Conservation (phyloP, 805 yeast species). For the Candida hispaniensis region DNA sequence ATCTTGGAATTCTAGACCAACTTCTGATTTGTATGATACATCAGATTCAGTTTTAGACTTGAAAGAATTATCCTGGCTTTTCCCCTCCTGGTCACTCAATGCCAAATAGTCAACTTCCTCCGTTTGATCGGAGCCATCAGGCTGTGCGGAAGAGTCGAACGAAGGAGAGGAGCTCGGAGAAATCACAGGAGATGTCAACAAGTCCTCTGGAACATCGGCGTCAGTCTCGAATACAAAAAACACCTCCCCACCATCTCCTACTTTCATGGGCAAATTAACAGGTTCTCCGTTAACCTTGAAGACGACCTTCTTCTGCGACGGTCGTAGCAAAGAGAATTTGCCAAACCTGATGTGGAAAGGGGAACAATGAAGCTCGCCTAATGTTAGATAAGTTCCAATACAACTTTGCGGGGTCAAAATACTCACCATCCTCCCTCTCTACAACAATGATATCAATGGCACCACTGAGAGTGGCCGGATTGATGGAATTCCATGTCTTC, state of each 20-base stretch:
- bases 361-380: conserved; percentile 65
- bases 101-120: conserved; percentile 12
- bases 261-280: conserved; percentile 84
- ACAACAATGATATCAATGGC: conserved; percentile 95
- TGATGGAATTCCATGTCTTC: conserved; percentile 92
- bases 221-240: conserved; percentile 88
- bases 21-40: too few species aligned
- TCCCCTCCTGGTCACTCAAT: conserved; percentile 8
- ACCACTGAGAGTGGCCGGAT: conserved; percentile 92
- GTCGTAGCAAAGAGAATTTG: conserved; percentile 81
- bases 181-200: conserved; percentile 78
- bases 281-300: conserved; percentile 73
- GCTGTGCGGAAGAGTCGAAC: conserved; percentile 6
- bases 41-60: too few species aligned
- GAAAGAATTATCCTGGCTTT: too few species aligned
- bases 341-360: conserved; percentile 98
- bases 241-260: conserved; percentile 97
- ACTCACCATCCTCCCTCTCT: conserved; percentile 66
- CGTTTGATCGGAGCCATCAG: too few species aligned
- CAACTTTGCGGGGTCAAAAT: neutral
- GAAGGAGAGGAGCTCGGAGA: conserved; percentile 47
- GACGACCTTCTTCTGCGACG: conserved; percentile 79
- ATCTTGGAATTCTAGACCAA: too few species aligned
- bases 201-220: conserved; percentile 59
- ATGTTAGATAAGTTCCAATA: neutral